Evolutionary conservation across 139 green algal genomes (phyloP), one percentile per base, ranked within the genome.

Genomic region (Mesotaenium endlicherianum): DNA sequence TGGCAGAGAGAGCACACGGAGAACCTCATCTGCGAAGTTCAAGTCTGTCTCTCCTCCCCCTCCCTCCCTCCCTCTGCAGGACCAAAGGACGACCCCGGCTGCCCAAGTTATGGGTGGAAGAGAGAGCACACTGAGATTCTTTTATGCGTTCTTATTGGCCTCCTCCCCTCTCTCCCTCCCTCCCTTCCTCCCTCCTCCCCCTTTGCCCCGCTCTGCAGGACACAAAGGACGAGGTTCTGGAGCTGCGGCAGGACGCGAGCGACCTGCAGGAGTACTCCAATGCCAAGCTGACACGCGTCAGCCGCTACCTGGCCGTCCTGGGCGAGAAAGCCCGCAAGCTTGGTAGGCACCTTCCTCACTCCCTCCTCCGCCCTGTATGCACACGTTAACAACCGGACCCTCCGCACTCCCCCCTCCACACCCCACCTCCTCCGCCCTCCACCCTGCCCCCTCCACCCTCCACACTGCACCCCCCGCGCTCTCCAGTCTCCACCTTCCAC

Each of bases 191-290:
- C 3, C 14, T 80, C n/a, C 34, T 39, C 50, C 5, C 71, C 71
- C 5, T 17, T 2, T 70, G n/a, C 1, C 60, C 60, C 60, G 1
- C 16, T 42, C 11, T 1, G 2, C 78, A 85, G 78, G 30, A 38
- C 20, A 64, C 80, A 26, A 42, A 45, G 70, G 80, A 86, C 17
- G 80, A 86, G 38, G 39, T 50, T n/a, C 16, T 77, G 45, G 80
- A 86, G 53, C 80, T 86, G 30, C 0, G 71, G 2, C 71, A 84
- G 39, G 80, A 86, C 20, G 80, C 80, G 43, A 43, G 71, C 43
- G 80, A 86, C 38, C 0, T 86, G 74, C 81, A 84, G 72, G 81
- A 87, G 45, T 87, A 87, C 16, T 57, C 74, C 20, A 78, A 44
- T 30, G 72, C 72, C 44, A 87, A 87, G 57, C 39, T 87, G 0